Percentiles rank a stretch among this genome's conserved stretches.
phyloP scores from a whole-genome alignment of 208 protist species.

The Leishmania gerbilli region DNA sequence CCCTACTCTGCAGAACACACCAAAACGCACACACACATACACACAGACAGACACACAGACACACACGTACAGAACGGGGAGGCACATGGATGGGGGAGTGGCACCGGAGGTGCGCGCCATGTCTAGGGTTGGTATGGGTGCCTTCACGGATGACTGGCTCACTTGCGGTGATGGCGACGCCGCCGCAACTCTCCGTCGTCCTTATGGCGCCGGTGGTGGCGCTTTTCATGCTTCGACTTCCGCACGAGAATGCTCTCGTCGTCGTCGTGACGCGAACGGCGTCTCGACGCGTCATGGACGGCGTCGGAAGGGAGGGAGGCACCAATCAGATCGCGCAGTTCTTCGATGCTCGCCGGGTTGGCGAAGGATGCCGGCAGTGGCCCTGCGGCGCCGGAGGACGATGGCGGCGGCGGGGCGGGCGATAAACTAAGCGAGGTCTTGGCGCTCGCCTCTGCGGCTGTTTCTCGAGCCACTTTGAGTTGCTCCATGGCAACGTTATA shows the following conservation, averaged over 20 bases:
- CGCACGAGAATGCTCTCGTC: slow-evolving; percentile 13
- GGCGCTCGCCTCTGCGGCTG: not conserved
- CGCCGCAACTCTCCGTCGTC: not conserved
- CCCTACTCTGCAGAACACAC: not conserved
- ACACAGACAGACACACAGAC: not conserved
- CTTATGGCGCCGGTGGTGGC: not conserved
- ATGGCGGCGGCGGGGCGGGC: slow-evolving; percentile 11
- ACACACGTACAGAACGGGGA: not conserved
- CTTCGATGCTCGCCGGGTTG: slow-evolving; percentile 22
- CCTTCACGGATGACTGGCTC: not conserved
- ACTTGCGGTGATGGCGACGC: slow-evolving; percentile 7
- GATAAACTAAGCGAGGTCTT: not conserved
- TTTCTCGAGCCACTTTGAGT: not conserved
- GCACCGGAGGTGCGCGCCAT: not conserved
- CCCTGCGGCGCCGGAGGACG: not conserved
- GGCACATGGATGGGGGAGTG: not conserved
- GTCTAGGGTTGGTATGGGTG: not conserved
- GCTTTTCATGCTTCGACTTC: slow-evolving; percentile 8
- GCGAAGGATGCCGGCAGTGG: not conserved
- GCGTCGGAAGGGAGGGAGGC: slow-evolving; percentile 8
- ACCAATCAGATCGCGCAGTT: slow-evolving; percentile 28
- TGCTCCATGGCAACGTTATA: slow-evolving; percentile 11
- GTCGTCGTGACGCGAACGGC: not conserved
- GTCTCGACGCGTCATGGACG: not conserved
- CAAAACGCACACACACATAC: not conserved